Conservation (phyloP, 2,329 filamentous ascomycete genomes). For the Calonectria honghensis region DNA sequence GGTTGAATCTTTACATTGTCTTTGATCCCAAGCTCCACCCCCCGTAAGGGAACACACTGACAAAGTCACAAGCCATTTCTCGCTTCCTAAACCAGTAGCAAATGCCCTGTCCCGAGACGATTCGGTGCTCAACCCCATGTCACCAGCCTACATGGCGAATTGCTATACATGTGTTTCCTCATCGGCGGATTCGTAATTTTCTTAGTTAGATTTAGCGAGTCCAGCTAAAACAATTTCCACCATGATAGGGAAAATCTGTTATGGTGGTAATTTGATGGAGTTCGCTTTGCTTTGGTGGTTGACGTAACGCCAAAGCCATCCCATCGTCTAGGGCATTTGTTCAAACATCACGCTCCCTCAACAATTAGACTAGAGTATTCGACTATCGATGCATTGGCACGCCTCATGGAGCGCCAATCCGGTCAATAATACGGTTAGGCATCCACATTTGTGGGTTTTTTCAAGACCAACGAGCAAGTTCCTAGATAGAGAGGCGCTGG, state of each 20-base stretch:
- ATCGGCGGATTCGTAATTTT: neutral
- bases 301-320: neutral
- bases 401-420: constrained; percentile 2
- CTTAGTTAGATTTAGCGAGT: neutral
- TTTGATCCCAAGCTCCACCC: neutral
- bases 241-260: neutral
- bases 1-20: neutral
- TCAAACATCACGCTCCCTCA: constrained; percentile 18
- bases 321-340: neutral
- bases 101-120: neutral
- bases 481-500: constrained; percentile 25
- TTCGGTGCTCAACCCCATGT: neutral
- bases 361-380: constrained; percentile 27
- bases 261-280: neutral
- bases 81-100: constrained; percentile 9
- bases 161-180: neutral
- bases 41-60: neutral
- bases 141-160: neutral
- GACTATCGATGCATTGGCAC: constrained; percentile 14
- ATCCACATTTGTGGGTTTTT: constrained; percentile 19
- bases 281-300: neutral
- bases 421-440: neutral
- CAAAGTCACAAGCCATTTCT: constrained; percentile 5
- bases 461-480: neutral
- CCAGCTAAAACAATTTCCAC: neutral